Evolutionary conservation across 2,329 filamentous ascomycete species (phyloP).

Genomic region (Juglanconis sp.): DNA sequence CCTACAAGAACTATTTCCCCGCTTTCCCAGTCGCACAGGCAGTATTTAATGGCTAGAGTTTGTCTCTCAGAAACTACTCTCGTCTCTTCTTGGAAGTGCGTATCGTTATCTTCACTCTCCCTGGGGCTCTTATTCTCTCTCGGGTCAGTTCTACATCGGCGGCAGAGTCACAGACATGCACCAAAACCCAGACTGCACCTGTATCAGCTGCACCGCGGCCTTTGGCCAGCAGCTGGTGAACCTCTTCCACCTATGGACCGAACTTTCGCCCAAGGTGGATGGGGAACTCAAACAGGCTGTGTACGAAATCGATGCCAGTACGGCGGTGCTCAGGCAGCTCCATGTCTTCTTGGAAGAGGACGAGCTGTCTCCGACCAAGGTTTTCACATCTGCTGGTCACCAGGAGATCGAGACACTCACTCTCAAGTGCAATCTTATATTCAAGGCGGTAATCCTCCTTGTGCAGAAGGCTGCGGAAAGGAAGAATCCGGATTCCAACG

Average conservation of each 20-base stretch:
- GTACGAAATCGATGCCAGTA: neutral
- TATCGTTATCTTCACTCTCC: too few relatives aligned
- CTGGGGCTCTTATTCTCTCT: neutral
- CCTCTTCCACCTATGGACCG: neutral
- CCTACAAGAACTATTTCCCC: neutral
- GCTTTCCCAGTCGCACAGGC: neutral
- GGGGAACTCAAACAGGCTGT: neutral
- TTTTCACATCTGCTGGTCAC: neutral
- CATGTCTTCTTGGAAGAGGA: neutral
- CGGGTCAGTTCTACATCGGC: too few relatives aligned
- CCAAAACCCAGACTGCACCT: neutral
- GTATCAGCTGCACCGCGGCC: constrained; percentile 1
- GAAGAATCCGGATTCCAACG: neutral
- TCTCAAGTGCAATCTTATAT: constrained; percentile 9
- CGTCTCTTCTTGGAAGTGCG: too few relatives aligned
- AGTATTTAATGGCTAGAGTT: neutral
- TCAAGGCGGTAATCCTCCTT: constrained; percentile 9
- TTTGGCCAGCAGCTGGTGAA: constrained; percentile 13
- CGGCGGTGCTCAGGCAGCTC: neutral
- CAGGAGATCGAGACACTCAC: neutral
- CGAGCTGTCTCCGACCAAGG: too few relatives aligned
- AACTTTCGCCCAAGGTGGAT: neutral
- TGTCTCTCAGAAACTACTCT: neutral
- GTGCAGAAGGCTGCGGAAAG: neutral
- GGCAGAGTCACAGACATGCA: neutral